Evolutionary conservation across 2,329 filamentous ascomycete species (phyloP), one percentile per base, ranked within the genome.

Genomic region (Cercospora sesami): DNA sequence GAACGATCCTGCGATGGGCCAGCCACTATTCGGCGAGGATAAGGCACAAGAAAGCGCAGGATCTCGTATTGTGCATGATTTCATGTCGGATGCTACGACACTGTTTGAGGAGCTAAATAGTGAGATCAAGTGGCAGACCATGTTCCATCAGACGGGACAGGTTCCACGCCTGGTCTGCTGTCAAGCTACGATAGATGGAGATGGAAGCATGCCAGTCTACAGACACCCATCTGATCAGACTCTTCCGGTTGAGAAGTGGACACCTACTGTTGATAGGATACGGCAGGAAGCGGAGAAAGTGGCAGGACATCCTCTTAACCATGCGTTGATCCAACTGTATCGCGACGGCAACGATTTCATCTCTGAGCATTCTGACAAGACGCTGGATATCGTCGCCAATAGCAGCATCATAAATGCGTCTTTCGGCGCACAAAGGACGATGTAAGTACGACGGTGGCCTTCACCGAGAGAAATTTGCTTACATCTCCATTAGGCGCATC

Each of bases 291-390:
- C 93, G 0, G 92, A 97, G 78, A 83, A 86, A 65, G 82, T 87
- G 16, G 84, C 96, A 1, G 90, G 91, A 0, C 95, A 98, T 75
- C 82, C 87, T 0, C 81, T 99, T 51, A 99, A 99, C 75, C 95
- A 99, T 77, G 94, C 90, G 1, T 82, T 99, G 59, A 96, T 99
- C 57, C 95, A 99, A 76, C 87, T 93, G 67, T 99, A 99, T 76
- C 91, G 95, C n/a, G 86, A 86, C 73, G 92, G 94, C 2, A 88
- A 87, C 59, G 95, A 99, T 80, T 93, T 93, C 77, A 99, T 99
- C 70, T 95, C 92, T 0, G 95, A 99, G 77, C 95, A 99, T 77
- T 96, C 93, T 45, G 95, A 99, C 78, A 99, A 99, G 81, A 97
- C 94, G 0, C 83, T 99, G 26, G 95, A 99, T 78, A 95, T 99